Conservation (phyloP, 306 rosid species). For the Corylus avellana region DNA sequence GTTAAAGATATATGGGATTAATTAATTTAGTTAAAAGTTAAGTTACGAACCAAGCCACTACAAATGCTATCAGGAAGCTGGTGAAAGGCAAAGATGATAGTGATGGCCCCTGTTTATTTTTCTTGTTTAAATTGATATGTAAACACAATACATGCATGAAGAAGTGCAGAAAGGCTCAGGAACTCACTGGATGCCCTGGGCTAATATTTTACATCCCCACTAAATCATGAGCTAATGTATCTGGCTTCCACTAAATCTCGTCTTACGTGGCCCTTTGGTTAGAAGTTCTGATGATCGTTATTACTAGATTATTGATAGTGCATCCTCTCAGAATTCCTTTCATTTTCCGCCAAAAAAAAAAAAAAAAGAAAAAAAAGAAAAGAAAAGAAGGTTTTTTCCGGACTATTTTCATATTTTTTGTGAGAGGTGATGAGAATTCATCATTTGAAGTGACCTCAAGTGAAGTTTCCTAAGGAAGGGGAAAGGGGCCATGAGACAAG, state of each 20-base stretch:
- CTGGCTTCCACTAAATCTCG: not conserved
- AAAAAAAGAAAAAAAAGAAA: too few species aligned
- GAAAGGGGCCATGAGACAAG: not conserved
- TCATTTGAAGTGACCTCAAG: not conserved
- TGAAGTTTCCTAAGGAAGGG: constrained; percentile 6
- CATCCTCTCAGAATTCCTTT: not conserved
- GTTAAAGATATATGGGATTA: not conserved
- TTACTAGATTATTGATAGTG: not conserved
- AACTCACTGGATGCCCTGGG: not conserved
- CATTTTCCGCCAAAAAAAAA: not conserved
- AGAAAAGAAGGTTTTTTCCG: not conserved
- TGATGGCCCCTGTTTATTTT: not conserved
- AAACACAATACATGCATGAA: not conserved
- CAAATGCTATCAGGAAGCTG: too few species aligned
- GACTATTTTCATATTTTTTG: not conserved
- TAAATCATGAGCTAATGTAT: not conserved
- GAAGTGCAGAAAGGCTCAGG: not conserved
- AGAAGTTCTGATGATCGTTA: not conserved
- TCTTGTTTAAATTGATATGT: not conserved
- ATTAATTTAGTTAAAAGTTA: not conserved
- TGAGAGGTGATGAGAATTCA: not conserved
- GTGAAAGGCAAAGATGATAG: too few species aligned
- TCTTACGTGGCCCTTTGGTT: too few species aligned
- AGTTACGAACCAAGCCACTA: not conserved
- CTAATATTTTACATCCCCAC: not conserved